Evolutionary conservation across 768 basidiomycete genomes (phyloP).

Genomic region (Russula emetica): DNA sequence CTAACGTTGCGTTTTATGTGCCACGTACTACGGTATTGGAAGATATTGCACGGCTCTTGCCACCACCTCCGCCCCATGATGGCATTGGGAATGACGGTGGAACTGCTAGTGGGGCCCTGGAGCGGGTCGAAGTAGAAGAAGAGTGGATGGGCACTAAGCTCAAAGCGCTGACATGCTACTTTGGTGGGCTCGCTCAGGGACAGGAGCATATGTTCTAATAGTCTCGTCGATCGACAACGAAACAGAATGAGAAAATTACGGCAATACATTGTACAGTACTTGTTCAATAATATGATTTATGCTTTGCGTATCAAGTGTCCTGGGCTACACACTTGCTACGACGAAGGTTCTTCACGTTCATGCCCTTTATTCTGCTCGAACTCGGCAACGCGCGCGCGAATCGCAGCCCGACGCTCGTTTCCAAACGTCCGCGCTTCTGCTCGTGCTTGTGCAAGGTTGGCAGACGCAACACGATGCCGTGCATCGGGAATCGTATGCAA

Average conservation of each 20-base stretch:
- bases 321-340: not conserved
- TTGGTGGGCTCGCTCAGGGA: slow-evolving; percentile 72
- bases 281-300: slow-evolving; percentile 6
- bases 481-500: slow-evolving; percentile 38
- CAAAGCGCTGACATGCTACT: slow-evolving; percentile 93
- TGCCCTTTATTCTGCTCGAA: slow-evolving; percentile 28
- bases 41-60: slow-evolving; percentile 59
- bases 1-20: slow-evolving; percentile 84
- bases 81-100: not conserved
- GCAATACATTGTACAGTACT: not conserved
- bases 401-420: slow-evolving; percentile 47
- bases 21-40: slow-evolving; percentile 75
- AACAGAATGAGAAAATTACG: not conserved
- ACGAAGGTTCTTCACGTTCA: slow-evolving; percentile 1
- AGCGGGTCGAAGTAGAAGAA: slow-evolving; percentile 87
- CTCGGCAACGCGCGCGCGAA: slow-evolving; percentile 47
- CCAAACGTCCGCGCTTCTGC: slow-evolving; percentile 54
- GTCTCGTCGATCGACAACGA: not conserved
- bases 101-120: slow-evolving; percentile 31
- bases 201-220: slow-evolving; percentile 57
- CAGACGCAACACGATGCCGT: slow-evolving; percentile 49
- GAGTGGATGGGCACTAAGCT: slow-evolving; percentile 94
- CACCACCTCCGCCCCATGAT: not conserved
- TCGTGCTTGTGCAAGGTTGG: slow-evolving; percentile 57
- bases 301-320: not conserved